phyloP scores from a whole-genome alignment of 192 early-diverging fungal genomes.

The Chytriomyces hyalinus region DNA sequence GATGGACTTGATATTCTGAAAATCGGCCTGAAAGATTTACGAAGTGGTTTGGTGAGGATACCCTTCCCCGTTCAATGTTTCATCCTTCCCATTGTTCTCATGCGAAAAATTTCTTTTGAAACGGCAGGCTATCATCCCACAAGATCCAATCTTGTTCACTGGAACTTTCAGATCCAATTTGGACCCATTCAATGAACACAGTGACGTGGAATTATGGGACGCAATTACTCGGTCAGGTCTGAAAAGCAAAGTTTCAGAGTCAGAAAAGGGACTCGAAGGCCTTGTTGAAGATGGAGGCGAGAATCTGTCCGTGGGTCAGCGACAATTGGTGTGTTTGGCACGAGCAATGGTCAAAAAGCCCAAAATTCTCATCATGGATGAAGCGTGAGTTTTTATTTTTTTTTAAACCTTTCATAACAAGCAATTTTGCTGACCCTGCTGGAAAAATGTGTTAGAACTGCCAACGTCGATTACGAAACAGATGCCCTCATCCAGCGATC shows the following conservation, averaged over 20 bases:
- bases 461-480: slow-evolving; percentile 56
- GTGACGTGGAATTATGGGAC: slow-evolving; percentile 72
- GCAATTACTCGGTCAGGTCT: slow-evolving; percentile 63
- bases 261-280: slow-evolving; percentile 64
- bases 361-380: slow-evolving; percentile 51
- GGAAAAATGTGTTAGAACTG: slow-evolving; percentile 38
- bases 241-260: slow-evolving; percentile 43
- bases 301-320: slow-evolving; percentile 82
- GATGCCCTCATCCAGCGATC: slow-evolving; percentile 55
- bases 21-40: slow-evolving; percentile 64
- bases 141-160: slow-evolving; percentile 61
- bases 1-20: slow-evolving; percentile 72
- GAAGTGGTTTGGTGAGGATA: slow-evolving; percentile 58
- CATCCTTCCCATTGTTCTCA: slow-evolving; percentile 43
- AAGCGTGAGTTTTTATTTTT: slow-evolving; percentile 22
- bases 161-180: slow-evolving; percentile 64
- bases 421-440: slow-evolving; percentile 30
- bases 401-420: background rate
- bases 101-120: background rate
- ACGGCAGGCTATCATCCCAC: slow-evolving; percentile 43
- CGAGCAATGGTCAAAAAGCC: slow-evolving; percentile 59
- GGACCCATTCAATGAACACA: slow-evolving; percentile 68
- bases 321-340: slow-evolving; percentile 61
- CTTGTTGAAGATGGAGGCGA: slow-evolving; percentile 77
- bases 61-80: slow-evolving; percentile 65